A percentile compares a stretch with the other conserved stretches of the same genome.
Conservation (phyloP, 306 rosid genomes). For the Adenanthera pavonina region DNA sequence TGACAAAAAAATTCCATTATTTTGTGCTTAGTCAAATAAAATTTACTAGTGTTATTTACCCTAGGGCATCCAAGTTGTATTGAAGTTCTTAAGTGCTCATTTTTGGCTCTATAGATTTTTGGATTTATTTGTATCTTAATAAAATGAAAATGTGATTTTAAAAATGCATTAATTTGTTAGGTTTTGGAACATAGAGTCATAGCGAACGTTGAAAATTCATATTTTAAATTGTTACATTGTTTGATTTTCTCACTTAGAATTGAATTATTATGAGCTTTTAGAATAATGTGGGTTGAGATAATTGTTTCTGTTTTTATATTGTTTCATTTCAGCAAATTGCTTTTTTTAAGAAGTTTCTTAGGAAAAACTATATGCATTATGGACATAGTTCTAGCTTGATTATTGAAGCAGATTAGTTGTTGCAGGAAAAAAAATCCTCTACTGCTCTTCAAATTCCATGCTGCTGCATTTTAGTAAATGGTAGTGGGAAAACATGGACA, state of each 20-base stretch:
- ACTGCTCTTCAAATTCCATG: neutral
- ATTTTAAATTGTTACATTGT: neutral
- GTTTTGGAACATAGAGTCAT: neutral
- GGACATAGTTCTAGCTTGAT: neutral
- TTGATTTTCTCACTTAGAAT: neutral
- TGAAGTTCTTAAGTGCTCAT: neutral
- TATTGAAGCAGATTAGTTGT: neutral
- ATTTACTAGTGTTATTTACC: neutral
- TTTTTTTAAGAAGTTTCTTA: neutral
- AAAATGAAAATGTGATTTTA: neutral
- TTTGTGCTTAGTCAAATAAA: neutral
- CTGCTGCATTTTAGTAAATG: neutral
- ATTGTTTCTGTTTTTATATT: neutral
- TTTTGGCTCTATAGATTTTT: neutral
- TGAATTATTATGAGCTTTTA: constrained; percentile 8
- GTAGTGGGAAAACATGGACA: neutral
- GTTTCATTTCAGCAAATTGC: neutral
- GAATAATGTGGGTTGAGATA: constrained; percentile 1
- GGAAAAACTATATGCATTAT: neutral
- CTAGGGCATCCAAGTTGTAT: neutral
- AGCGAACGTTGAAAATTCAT: neutral
- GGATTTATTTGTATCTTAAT: neutral
- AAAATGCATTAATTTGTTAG: neutral
- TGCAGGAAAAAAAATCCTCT: neutral
- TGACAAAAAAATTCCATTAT: neutral